phyloP scores from a whole-genome alignment of 352 stramenopile genomes.

The Pythium biforme region DNA sequence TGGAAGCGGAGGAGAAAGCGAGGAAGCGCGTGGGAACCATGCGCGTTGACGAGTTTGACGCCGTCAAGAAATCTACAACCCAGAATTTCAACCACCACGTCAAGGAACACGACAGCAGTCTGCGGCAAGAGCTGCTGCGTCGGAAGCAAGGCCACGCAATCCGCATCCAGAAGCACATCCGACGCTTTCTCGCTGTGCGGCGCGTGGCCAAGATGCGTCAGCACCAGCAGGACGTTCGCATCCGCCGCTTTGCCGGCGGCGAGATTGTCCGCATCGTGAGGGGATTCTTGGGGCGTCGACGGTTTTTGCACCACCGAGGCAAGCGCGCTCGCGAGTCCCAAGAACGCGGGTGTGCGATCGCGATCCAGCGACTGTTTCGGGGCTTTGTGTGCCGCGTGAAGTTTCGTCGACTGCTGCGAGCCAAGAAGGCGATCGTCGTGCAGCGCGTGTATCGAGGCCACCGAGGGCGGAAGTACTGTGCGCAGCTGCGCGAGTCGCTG shows the following conservation, averaged over 20 bases:
- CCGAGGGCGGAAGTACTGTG: conserved; percentile 41
- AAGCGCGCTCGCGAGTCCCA: conserved; percentile 24
- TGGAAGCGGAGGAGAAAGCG: conserved; percentile 66
- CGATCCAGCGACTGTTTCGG: conserved; percentile 68
- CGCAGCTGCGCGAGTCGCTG: conserved; percentile 40
- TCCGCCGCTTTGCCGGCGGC: conserved; percentile 47
- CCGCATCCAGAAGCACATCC: conserved; percentile 56
- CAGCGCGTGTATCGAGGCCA: conserved; percentile 79
- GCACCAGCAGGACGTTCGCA: conserved; percentile 38
- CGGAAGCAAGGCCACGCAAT: conserved; percentile 46
- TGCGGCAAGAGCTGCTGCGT: conserved; percentile 45
- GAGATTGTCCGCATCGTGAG: conserved; percentile 68
- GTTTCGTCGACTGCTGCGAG: conserved; percentile 43
- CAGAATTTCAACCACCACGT: conserved; percentile 44
- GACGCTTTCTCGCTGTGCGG: conserved; percentile 46
- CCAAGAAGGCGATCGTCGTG: conserved; percentile 46
- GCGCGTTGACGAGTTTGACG: conserved; percentile 44
- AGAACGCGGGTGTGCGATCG: conserved; percentile 32
- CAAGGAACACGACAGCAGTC: conserved; percentile 48
- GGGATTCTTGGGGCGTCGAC: conserved; percentile 55
- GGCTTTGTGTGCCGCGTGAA: conserved; percentile 56
- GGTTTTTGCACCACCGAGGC: conserved; percentile 34
- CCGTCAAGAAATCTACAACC: conserved; percentile 46
- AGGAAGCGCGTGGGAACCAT: conserved; percentile 42
- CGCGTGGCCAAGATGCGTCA: conserved; percentile 35